Evolutionary conservation across 2,329 filamentous ascomycete species (phyloP).

Genomic region (Beauveria australis): DNA sequence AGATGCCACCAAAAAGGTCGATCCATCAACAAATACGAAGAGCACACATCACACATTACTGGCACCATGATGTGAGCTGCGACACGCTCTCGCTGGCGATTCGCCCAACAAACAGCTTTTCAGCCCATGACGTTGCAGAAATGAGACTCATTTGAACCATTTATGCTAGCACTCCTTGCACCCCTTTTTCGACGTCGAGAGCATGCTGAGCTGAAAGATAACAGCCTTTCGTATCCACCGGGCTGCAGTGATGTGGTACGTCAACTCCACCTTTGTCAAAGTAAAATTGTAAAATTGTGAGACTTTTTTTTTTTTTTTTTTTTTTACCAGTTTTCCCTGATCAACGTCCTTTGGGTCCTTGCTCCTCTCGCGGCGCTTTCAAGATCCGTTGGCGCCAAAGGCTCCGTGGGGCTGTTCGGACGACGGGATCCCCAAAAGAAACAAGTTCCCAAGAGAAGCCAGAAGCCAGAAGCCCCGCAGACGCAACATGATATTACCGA

Average conservation of each 20-base stretch:
- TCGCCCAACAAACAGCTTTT: neutral
- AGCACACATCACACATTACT: neutral
- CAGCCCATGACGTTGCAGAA: neutral
- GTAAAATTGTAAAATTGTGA: neutral
- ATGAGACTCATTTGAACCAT: neutral
- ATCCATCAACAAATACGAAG: neutral
- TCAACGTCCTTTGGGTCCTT: neutral
- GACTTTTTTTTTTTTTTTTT: neutral
- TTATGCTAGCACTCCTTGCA: neutral
- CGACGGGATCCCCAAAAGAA: neutral
- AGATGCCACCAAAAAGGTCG: neutral
- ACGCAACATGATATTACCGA: neutral
- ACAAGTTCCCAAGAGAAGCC: neutral
- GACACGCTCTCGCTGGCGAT: neutral
- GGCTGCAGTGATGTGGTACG: neutral
- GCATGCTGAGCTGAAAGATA: conserved; percentile 6
- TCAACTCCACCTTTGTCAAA: neutral
- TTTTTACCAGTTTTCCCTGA: neutral
- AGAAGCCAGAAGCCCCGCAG: neutral
- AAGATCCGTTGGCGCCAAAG: neutral
- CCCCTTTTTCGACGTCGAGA: neutral
- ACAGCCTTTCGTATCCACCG: neutral
- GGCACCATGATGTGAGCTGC: neutral
- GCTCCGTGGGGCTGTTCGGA: neutral
- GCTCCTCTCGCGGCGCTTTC: neutral